Evolutionary conservation across 352 stramenopile species (phyloP).

Genomic region (Globisporangium uncinulatum): DNA sequence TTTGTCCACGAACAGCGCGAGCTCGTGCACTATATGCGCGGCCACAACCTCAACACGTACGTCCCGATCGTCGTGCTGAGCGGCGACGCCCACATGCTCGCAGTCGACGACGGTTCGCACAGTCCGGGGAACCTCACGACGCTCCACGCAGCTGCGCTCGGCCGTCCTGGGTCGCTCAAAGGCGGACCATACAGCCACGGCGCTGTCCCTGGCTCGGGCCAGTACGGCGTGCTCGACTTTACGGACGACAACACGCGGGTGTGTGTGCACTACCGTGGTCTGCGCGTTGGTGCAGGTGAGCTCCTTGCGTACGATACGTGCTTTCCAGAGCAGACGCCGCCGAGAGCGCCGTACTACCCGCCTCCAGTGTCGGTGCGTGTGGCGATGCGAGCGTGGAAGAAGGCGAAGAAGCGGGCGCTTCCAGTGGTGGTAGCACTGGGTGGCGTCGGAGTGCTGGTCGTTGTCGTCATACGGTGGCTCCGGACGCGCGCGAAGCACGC

Average conservation of each 20-base stretch:
- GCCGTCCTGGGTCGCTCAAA: slow-evolving; percentile 77
- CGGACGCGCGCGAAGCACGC: neutral
- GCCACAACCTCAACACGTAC: slow-evolving; percentile 53
- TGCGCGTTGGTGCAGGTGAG: slow-evolving; percentile 46
- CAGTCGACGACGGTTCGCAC: slow-evolving; percentile 73
- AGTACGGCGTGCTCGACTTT: slow-evolving; percentile 82
- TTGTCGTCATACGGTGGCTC: neutral
- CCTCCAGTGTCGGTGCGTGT: slow-evolving; percentile 51
- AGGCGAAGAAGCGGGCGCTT: slow-evolving; percentile 21
- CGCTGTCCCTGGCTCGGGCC: slow-evolving; percentile 63
- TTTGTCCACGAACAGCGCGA: slow-evolving; percentile 78
- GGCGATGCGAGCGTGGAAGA: slow-evolving; percentile 54
- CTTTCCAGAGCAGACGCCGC: slow-evolving; percentile 53
- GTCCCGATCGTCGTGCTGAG: slow-evolving; percentile 79
- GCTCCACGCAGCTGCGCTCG: slow-evolving; percentile 79
- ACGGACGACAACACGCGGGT: slow-evolving; percentile 58
- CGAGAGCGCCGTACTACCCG: slow-evolving; percentile 50
- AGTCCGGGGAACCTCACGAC: slow-evolving; percentile 69
- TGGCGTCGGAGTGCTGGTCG: slow-evolving; percentile 1
- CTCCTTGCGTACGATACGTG: slow-evolving; percentile 78
- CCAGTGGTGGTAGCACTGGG: neutral
- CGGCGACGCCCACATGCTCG: slow-evolving; percentile 88
- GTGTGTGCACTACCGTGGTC: slow-evolving; percentile 66
- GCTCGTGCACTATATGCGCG: slow-evolving; percentile 69
- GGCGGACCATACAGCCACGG: slow-evolving; percentile 86